Percentiles rank a stretch among this genome's conserved stretches.
Evolutionary conservation across 805 yeast species (phyloP).

Genomic region (Wickerhamomyces alni): DNA sequence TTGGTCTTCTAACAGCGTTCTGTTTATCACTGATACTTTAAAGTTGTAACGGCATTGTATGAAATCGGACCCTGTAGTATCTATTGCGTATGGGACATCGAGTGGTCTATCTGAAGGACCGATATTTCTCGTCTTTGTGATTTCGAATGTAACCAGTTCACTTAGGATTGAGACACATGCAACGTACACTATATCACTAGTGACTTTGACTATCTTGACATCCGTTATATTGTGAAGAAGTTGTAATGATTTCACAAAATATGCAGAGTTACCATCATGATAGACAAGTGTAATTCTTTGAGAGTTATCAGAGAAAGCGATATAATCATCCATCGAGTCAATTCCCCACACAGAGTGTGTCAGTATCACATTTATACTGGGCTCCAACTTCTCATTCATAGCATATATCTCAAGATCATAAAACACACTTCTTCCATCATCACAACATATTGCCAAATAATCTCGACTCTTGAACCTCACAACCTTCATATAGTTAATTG

Average conservation of each 20-base stretch:
- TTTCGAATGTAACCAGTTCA: slow-evolving; percentile 17
- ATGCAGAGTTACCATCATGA: slow-evolving; percentile 15
- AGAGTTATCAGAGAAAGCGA: slow-evolving; percentile 52
- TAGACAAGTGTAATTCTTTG: slow-evolving; percentile 38
- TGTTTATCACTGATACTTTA: slow-evolving; percentile 24
- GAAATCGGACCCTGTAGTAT: neutral
- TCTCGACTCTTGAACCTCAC: slow-evolving; percentile 31
- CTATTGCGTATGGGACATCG: neutral
- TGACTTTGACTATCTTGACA: slow-evolving; percentile 31
- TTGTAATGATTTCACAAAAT: slow-evolving; percentile 32
- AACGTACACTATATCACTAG: slow-evolving; percentile 23
- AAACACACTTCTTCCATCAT: slow-evolving; percentile 47
- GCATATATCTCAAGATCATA: slow-evolving; percentile 26
- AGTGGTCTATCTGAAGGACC: neutral
- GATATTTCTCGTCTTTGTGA: neutral
- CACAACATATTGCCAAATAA: slow-evolving; percentile 43
- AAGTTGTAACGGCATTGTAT: neutral
- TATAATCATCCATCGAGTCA: slow-evolving; percentile 35
- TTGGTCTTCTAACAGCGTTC: slow-evolving; percentile 37
- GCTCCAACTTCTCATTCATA: slow-evolving; percentile 18
- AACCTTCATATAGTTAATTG: slow-evolving; percentile 44
- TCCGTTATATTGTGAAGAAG: slow-evolving; percentile 53
- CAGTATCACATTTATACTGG: slow-evolving; percentile 28
- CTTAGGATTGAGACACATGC: slow-evolving; percentile 42
- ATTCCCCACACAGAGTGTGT: slow-evolving; percentile 59